phyloP scores from a whole-genome alignment of 352 stramenopile genomes.

The Pythium guiyangense region DNA sequence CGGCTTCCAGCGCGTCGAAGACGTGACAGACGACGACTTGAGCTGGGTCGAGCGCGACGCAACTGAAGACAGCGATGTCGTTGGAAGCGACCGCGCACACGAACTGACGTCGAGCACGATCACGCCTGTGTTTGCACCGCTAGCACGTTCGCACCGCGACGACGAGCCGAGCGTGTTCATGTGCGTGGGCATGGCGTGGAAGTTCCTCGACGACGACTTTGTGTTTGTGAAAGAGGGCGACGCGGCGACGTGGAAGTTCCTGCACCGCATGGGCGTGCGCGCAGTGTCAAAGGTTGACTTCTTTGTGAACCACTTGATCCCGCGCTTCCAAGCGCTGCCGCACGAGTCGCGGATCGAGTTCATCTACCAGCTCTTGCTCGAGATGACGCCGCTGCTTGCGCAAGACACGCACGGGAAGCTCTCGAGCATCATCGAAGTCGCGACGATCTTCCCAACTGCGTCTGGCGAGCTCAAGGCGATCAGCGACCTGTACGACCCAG shows the following conservation, averaged over 20 bases:
- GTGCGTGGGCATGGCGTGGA: slow-evolving; percentile 36
- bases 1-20: slow-evolving; percentile 20
- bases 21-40: slow-evolving; percentile 16
- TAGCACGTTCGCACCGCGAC: slow-evolving; percentile 16
- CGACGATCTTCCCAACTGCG: slow-evolving; percentile 58
- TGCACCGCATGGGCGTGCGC: slow-evolving; percentile 26
- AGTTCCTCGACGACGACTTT: slow-evolving; percentile 48
- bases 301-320: slow-evolving; percentile 45
- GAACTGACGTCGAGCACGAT: slow-evolving; percentile 12
- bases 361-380: slow-evolving; percentile 35
- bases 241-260: slow-evolving; percentile 18
- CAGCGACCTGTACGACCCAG: slow-evolving; percentile 62
- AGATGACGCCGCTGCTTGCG: slow-evolving; percentile 31
- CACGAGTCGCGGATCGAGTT: slow-evolving; percentile 30
- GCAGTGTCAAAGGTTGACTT: slow-evolving; percentile 44
- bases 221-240: slow-evolving; percentile 44
- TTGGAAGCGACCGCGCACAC: neutral
- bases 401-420: slow-evolving; percentile 41
- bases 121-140: slow-evolving; percentile 23
- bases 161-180: slow-evolving; percentile 17
- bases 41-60: slow-evolving; percentile 1
- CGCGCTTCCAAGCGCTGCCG: slow-evolving; percentile 31
- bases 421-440: slow-evolving; percentile 32
- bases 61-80: slow-evolving; percentile 8
- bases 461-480: slow-evolving; percentile 50